A percentile compares a stretch with the other conserved stretches of the same genome.
These are phyloP conservation scores for Rubus parviflorus DNA, from an alignment of 306 rosid genomes.

Conservation along the genomic window DNA sequence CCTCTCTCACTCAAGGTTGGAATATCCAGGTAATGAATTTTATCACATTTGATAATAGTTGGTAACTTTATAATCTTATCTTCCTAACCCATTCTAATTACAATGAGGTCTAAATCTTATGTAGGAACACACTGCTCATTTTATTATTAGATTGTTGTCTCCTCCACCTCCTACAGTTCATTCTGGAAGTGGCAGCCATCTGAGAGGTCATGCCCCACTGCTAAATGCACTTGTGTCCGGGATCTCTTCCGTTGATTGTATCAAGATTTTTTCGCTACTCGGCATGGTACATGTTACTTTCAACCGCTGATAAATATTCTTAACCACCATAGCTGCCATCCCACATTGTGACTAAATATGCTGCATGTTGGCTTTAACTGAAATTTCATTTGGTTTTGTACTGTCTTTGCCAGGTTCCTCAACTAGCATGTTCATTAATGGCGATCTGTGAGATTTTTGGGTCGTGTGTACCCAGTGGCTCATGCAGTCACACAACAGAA, in stretches of 20 bases:
- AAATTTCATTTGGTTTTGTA: conserved; percentile 8
- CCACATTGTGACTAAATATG: too few relatives aligned
- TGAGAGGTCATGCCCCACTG: conserved; percentile 73
- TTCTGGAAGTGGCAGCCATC: conserved; percentile 61
- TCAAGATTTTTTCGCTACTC: conserved; percentile 82
- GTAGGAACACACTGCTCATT: conserved; percentile 91
- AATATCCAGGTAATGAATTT: conserved; percentile 71
- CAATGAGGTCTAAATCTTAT: conserved; percentile 27
- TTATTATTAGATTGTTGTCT: conserved; percentile 76
- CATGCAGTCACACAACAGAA: conserved; percentile 60
- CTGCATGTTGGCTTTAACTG: too few relatives aligned
- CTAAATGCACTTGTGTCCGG: conserved; percentile 72
- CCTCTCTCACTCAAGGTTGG: conserved; percentile 90
- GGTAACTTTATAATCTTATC: neutral
- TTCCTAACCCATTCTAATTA: neutral
- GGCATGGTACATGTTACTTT: conserved; percentile 70
- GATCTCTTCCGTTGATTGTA: conserved; percentile 76
- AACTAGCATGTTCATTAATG: conserved; percentile 94
- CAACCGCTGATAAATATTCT: too few relatives aligned
- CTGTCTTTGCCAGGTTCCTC: conserved; percentile 74
- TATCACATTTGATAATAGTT: conserved; percentile 3
- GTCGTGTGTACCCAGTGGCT: conserved; percentile 72
- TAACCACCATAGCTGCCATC: too few relatives aligned
- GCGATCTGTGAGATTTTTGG: conserved; percentile 97
- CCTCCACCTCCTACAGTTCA: conserved; percentile 68